A percentile compares a stretch with the other conserved stretches of the same genome.
phyloP scores from a whole-genome alignment of 345 rosid genomes.

The Gossypium arboreum region DNA sequence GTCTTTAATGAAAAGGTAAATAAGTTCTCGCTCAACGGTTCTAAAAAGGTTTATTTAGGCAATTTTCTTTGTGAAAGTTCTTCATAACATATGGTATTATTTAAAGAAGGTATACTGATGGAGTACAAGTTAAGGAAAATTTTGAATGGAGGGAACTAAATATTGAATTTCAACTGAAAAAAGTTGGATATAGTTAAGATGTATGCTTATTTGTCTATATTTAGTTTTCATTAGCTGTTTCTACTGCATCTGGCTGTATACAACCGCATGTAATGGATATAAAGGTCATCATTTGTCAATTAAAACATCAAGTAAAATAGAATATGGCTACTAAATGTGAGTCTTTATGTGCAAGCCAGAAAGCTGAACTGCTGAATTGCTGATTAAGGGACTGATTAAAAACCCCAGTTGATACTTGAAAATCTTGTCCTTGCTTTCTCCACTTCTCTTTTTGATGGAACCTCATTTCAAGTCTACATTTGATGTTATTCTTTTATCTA shows the following conservation, averaged over 20 bases:
- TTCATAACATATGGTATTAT: background rate
- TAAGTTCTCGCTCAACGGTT: background rate
- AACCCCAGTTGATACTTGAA: background rate
- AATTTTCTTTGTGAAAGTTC: slow-evolving; percentile 2
- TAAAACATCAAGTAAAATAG: background rate
- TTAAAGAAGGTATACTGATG: background rate
- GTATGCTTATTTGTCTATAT: background rate
- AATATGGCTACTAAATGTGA: background rate
- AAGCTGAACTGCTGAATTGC: slow-evolving; percentile 6
- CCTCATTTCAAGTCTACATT: slow-evolving; percentile 6
- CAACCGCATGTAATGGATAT: background rate
- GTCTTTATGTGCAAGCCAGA: background rate
- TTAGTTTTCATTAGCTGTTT: background rate
- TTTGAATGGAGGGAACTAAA: background rate
- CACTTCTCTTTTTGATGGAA: background rate
- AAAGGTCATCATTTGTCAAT: background rate
- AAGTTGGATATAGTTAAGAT: background rate
- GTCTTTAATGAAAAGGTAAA: background rate
- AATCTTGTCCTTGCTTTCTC: background rate
- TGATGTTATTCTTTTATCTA: slow-evolving; percentile 2
- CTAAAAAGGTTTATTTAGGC: background rate
- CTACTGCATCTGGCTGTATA: background rate
- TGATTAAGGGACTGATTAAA: background rate
- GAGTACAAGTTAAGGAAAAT: background rate
- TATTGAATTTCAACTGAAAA: background rate